phyloP scores from a whole-genome alignment of 179 eudicot species.

The Camellia oleifera region DNA sequence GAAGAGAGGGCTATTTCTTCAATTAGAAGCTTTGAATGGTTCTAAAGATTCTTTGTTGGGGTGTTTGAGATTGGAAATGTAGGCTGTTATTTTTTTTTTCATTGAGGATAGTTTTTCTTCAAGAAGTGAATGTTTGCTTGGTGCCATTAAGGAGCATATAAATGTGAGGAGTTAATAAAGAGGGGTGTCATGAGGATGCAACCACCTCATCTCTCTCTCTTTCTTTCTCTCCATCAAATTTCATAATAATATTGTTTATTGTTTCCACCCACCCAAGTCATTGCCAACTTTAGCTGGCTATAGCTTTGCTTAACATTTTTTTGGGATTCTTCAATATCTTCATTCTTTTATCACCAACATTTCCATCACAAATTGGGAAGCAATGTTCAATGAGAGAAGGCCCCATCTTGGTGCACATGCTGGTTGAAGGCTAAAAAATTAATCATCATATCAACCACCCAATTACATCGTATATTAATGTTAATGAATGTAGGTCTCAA shows the following conservation, averaged over 20 bases:
- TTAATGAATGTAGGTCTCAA: constrained; percentile 14
- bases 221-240: neutral
- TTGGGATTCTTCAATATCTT: neutral
- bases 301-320: constrained; percentile 1
- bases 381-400: constrained; percentile 8
- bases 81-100: neutral
- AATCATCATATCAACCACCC: constrained; percentile 21
- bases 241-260: neutral
- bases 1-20: constrained; percentile 10
- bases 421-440: neutral
- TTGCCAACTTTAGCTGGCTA: constrained; percentile 14
- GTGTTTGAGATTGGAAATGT: neutral
- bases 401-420: constrained; percentile 3
- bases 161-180: neutral
- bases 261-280: constrained; percentile 17
- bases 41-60: constrained; percentile 17
- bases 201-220: neutral
- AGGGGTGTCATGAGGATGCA: constrained; percentile 1
- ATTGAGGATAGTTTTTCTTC: neutral
- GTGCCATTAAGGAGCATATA: neutral
- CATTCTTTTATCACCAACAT: neutral
- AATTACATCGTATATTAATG: neutral
- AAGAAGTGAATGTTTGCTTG: constrained; percentile 23
- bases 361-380: constrained; percentile 8
- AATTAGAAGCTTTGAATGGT: constrained; percentile 13